Conservation (phyloP, 2,329 filamentous ascomycete species). For the Thyridium curvatum region DNA sequence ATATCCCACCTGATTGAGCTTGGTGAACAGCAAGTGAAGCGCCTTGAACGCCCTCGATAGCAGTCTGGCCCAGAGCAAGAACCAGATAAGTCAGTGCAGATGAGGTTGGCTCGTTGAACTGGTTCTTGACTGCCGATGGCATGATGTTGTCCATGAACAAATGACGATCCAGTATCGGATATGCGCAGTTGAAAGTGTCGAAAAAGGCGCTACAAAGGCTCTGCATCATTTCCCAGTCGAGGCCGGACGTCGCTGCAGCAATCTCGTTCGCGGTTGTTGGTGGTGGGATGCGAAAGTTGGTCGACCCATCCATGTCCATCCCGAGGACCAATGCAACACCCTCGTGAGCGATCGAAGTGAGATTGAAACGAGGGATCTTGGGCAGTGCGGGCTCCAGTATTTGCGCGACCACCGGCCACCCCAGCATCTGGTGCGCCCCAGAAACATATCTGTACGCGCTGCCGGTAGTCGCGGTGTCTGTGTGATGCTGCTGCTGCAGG, state of each 20-base stretch:
- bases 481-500: conserved; percentile 10
- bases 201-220: conserved; percentile 49
- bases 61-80: conserved; percentile 52
- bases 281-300: conserved; percentile 4
- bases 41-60: conserved; percentile 40
- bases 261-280: conserved; percentile 1
- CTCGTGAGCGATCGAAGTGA: conserved; percentile 24
- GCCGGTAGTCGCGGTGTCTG: conserved; percentile 9
- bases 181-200: conserved; percentile 51
- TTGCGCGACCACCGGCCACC: conserved; percentile 39
- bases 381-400: conserved; percentile 25
- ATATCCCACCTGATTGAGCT: conserved; percentile 42
- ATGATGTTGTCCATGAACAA: conserved; percentile 43
- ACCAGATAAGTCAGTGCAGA: conserved; percentile 51
- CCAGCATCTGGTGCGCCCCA: conserved; percentile 43
- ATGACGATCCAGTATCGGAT: conserved; percentile 52
- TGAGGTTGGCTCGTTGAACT: conserved; percentile 41
- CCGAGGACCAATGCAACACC: conserved; percentile 26
- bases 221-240: conserved; percentile 38
- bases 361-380: conserved; percentile 23
- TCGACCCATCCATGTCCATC: conserved; percentile 14
- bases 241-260: conserved; percentile 1
- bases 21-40: conserved; percentile 35
- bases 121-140: conserved; percentile 31
- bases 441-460: conserved; percentile 25